Evolutionary conservation across 179 eudicot genomes (phyloP), one percentile per base, ranked within the genome.

Genomic region (Beta lomatogona): DNA sequence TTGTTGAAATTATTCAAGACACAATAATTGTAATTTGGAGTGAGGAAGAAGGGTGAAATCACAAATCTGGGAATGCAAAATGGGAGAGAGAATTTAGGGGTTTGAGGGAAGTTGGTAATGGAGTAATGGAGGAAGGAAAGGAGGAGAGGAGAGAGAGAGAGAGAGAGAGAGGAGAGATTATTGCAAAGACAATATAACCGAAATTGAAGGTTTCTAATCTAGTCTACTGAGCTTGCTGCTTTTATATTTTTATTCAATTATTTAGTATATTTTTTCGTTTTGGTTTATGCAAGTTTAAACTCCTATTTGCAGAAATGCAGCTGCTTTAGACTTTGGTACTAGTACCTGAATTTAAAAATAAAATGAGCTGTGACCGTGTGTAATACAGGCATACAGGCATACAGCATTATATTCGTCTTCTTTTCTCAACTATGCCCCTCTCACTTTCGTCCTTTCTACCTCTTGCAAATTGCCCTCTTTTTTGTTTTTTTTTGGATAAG

Each of bases 31-130:
- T 75, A 11, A 14, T 67, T n/a, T 77, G 64, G 44, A 77, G 81
- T 70, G 77, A 70, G 60, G 64, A 50, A 59, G 76, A 77, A 69
- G 80, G 52, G 9, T 66, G 71, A 70, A 41, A 76, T 58, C 77
- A 60, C 18, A 70, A 76, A 44, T 59, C 69, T 31, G 52, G 66
- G 14, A 22, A 75, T n/a, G 10, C 41, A 74, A 52, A 45, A 13
- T 4, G 52, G 28, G 28, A 46, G 61, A 46, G 57, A 70, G 80
- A 83, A 58, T 50, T 28, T 70, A 71, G 88, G 86, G 86, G 79
- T 72, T 77, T 66, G 83, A 67, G 19, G 80, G 48, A 28, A 41
- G 12, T 71, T 50, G 55, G 58, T 60, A 58, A 70, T 45, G 82
- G 28, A 31, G 54, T 55, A 71, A 41, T 46, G 71, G 74, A 57